Conservation (phyloP, 352 stramenopile genomes). For the Pythium graminicola region DNA sequence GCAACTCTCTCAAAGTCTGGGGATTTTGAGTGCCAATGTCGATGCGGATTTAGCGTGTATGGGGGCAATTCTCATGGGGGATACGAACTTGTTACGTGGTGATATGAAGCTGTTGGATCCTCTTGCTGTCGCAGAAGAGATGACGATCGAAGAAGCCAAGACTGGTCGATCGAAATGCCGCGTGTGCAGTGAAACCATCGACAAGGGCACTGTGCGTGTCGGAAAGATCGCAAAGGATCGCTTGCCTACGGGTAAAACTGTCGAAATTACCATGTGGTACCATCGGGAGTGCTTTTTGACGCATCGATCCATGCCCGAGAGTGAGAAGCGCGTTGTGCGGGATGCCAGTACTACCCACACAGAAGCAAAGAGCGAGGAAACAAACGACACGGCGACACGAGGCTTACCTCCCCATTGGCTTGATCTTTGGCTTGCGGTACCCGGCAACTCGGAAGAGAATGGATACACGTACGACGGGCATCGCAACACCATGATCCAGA, state of each 20-base stretch:
- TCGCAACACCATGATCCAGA: constrained; percentile 51
- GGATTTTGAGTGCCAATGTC: constrained; percentile 39
- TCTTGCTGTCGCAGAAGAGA: constrained; percentile 26
- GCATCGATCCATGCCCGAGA: constrained; percentile 17
- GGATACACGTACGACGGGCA: constrained; percentile 68
- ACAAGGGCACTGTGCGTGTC: constrained; percentile 41
- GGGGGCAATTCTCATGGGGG: constrained; percentile 68
- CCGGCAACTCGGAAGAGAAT: constrained; percentile 67
- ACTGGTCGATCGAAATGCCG: constrained; percentile 49
- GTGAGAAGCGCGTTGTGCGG: constrained; percentile 38
- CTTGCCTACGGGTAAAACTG: constrained; percentile 33
- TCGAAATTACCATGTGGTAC: constrained; percentile 57
- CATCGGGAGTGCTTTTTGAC: constrained; percentile 48
- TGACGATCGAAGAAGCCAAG: constrained; percentile 54
- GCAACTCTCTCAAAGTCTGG: constrained; percentile 54
- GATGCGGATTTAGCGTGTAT: constrained; percentile 27
- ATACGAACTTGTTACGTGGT: constrained; percentile 55
- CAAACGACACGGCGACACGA: constrained; percentile 29
- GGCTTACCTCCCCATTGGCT: constrained; percentile 54
- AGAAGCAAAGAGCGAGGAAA: constrained; percentile 8
- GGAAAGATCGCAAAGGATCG: constrained; percentile 43
- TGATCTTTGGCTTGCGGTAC: constrained; percentile 61
- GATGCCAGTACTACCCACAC: neutral
- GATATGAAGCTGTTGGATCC: constrained; percentile 61
- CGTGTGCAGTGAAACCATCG: constrained; percentile 36